Percentiles rank a stretch among this genome's conserved stretches.
These are phyloP conservation scores for Aurinia saxatilis DNA, from an alignment of 345 rosid species.

Conservation along the genomic window DNA sequence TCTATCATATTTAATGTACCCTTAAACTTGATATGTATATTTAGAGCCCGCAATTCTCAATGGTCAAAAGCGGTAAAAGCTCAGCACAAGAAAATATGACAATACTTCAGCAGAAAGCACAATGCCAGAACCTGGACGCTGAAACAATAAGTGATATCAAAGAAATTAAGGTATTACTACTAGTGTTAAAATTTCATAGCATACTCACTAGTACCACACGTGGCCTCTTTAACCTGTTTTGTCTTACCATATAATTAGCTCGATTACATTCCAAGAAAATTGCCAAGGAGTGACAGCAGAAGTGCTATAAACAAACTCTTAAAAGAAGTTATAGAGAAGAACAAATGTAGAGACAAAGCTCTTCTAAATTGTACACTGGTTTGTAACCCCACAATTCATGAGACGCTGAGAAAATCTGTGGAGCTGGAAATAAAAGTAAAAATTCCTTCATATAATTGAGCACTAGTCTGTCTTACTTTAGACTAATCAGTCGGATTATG, in stretches of 20 bases:
- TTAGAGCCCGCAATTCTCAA: background rate
- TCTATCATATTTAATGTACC: background rate
- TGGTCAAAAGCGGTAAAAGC: background rate
- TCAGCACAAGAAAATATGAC: background rate
- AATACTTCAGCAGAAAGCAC: background rate
- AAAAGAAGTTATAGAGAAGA: slow-evolving; percentile 7
- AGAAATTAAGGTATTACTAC: background rate
- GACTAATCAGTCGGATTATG: background rate
- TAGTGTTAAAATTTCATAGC: background rate
- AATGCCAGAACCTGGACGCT: slow-evolving; percentile 12
- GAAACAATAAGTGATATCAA: background rate
- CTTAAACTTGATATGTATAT: slow-evolving; percentile 2
- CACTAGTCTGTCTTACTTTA: background rate
- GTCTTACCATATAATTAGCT: background rate
- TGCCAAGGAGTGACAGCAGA: slow-evolving; percentile 7
- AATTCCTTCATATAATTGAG: background rate
- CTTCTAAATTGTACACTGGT: background rate
- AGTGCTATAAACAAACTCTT: background rate
- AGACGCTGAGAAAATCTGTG: slow-evolving; percentile 9
- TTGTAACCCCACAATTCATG: background rate
- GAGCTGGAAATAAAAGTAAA: slow-evolving; percentile 17
- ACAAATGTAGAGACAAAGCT: slow-evolving; percentile 12
- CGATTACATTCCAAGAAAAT: background rate
- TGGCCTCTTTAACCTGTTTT: background rate
- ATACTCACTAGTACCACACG: background rate